A percentile compares a stretch with the other conserved stretches of the same genome.
These are phyloP conservation scores for Globisporangium acanthophoron DNA, from an alignment of 352 stramenopile genomes.

Conservation along the genomic window DNA sequence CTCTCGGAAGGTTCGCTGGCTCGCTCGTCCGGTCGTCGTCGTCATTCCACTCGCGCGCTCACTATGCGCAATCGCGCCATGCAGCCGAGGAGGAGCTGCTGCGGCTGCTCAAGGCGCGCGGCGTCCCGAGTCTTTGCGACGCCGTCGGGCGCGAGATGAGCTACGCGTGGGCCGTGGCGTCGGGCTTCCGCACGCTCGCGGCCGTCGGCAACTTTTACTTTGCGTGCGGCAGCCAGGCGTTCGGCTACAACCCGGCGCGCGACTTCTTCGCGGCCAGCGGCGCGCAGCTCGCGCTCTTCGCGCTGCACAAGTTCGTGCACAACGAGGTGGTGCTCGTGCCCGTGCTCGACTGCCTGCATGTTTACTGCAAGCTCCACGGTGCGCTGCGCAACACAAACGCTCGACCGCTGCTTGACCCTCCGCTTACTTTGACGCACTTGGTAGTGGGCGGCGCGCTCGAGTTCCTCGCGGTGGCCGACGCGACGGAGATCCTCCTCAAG, in stretches of 20 bases:
- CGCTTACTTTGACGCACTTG: not conserved
- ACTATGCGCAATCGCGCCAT: not conserved
- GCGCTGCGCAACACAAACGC: not conserved
- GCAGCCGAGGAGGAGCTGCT: slow-evolving; percentile 64
- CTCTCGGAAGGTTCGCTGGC: slow-evolving; percentile 31
- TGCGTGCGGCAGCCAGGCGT: slow-evolving; percentile 51
- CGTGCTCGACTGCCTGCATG: slow-evolving; percentile 56
- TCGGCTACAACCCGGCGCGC: slow-evolving; percentile 59
- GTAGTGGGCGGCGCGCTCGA: slow-evolving; percentile 58
- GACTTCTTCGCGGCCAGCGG: slow-evolving; percentile 64
- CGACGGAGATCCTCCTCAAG: slow-evolving; percentile 62
- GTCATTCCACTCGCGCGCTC: not conserved
- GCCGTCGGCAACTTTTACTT: slow-evolving; percentile 77
- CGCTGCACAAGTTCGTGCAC: slow-evolving; percentile 70
- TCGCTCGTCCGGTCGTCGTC: not conserved
- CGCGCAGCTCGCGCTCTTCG: slow-evolving; percentile 64
- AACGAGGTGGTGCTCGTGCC: slow-evolving; percentile 59
- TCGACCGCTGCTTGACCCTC: not conserved
- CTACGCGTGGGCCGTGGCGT: slow-evolving; percentile 66
- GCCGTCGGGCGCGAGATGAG: slow-evolving; percentile 75
- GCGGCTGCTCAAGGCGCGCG: slow-evolving; percentile 49
- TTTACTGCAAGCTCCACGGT: slow-evolving; percentile 75
- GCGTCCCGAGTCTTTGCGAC: slow-evolving; percentile 60
- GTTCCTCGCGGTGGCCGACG: slow-evolving; percentile 51
- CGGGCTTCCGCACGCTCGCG: slow-evolving; percentile 61